Evolutionary conservation across 148 eudicot genomes (phyloP), one percentile per base, ranked within the genome.

Genomic region (Tetragonia tetragonoides): DNA sequence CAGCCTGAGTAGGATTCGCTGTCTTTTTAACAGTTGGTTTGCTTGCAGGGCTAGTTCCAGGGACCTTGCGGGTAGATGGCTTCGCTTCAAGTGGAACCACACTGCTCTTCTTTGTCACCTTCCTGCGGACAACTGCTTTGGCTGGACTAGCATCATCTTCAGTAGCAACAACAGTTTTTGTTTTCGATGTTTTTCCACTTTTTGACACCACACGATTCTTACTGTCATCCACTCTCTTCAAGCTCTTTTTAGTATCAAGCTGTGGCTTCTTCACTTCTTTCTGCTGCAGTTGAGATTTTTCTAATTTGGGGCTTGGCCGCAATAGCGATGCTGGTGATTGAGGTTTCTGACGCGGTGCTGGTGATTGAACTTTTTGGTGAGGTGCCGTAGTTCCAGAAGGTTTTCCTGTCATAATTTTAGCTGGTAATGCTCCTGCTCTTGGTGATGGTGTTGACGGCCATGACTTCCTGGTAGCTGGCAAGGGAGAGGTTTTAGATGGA

Each of bases 51-150:
- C 83, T 80, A 51, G 66, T 74, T 79, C 88, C 81, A 17, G 97
- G 82, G 66, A 89, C 89, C 85, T 89, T 95, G 14, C 92, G 90
- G 57, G 82, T 82, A 79, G 88, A 83, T 75, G 95, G 89, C 90
- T 92, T 95, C 6, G 94, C 82, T 84, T 95, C 97, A 82, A 95
- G 78, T 40, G 99, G 97, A 62, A 95, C 99, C 72, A 95, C 95
- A 81, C 91, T 93, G 85, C 97, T 89, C 84, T 91, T 95, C 86
- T 93, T 95, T 81, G 91, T 84, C 39, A 85, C 92, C 89, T 90
- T 93, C 87, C 74, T 90, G 37, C 89, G 86, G 41, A 88, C 79
- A 46, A 86, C 87, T 40, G 91, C 86, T 82, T 95, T 93, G 21
- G 86, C 86, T 12, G 85, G 83, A 46, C 86, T 78, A 78, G 76